Conservation (phyloP, 306 rosid genomes). For the Abrus precatorius region DNA sequence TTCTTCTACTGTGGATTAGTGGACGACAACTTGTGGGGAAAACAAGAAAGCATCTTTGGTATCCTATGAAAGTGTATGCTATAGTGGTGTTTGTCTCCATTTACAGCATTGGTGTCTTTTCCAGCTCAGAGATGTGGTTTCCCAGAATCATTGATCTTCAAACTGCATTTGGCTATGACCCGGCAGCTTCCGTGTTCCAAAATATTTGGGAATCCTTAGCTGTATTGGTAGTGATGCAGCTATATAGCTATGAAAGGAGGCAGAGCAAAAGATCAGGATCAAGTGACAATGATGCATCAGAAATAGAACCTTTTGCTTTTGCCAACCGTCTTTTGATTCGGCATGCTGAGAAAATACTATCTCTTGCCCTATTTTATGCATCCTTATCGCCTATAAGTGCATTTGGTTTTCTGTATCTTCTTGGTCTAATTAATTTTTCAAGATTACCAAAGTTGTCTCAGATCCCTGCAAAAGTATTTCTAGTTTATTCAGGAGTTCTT, state of each 20-base stretch:
- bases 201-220: slow-evolving; percentile 88
- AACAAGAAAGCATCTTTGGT: slow-evolving; percentile 83
- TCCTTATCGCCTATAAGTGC: slow-evolving; percentile 86
- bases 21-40: slow-evolving; percentile 84
- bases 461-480: slow-evolving; percentile 74
- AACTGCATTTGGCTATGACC: slow-evolving; percentile 76
- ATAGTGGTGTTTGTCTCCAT: slow-evolving; percentile 70
- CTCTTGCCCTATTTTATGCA: slow-evolving; percentile 80
- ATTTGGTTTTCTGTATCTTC: slow-evolving; percentile 81
- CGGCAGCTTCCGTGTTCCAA: slow-evolving; percentile 67
- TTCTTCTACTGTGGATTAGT: slow-evolving; percentile 89
- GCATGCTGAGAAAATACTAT: slow-evolving; percentile 84
- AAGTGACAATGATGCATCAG: slow-evolving; percentile 54
- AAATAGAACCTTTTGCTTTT: slow-evolving; percentile 62
- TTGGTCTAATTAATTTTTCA: slow-evolving; percentile 74
- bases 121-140: slow-evolving; percentile 66
- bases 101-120: slow-evolving; percentile 78
- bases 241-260: slow-evolving; percentile 91
- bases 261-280: slow-evolving; percentile 67
- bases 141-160: slow-evolving; percentile 68
- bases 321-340: slow-evolving; percentile 71
- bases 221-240: slow-evolving; percentile 90
- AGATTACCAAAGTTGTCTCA: slow-evolving; percentile 83
- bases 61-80: slow-evolving; percentile 89
- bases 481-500: slow-evolving; percentile 82